Base-by-base conservation (phyloP, 495 filamentous ascomycete genomes). In the Penicillium canescens region DNA sequence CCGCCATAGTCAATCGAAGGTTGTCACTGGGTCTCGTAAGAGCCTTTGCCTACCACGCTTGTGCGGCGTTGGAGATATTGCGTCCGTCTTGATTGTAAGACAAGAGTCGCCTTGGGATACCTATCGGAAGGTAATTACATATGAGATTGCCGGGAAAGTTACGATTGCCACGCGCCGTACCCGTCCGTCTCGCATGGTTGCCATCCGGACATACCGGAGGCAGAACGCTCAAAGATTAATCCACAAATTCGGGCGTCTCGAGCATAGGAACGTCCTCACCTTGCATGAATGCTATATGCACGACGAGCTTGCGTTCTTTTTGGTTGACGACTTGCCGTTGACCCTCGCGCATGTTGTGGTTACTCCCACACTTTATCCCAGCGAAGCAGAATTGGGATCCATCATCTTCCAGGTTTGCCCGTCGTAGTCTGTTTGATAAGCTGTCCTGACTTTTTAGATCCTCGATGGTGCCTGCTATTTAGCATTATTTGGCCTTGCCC, bases 91-190 rank as follows among this genome's bases (percentile, higher is more conserved):
- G n/a, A 18, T 54, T 47, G 23, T 54, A 28, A 46, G 43, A 54
- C 36, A 46, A 14, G 51, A 54, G 35, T 54, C 24, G 6, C 51
- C 23, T 36, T 54, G 35, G 43, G 42, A 54, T 42, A 54, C 51
- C 4, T 54, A 54, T 47, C 43, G 23, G 36, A 16, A 35, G 39
- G 51, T 31, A 21, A 54, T 54, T 39, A 46, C 51, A 2, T 54
- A 54, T 34, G 34, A 54, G 34, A 40, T 39, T 42, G 42, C 51
- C 6, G 34, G 51, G 2, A 39, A 54, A 39, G 42, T 54, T 20
- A 46, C 23, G 16, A 54, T 54, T 46, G 34, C 42, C 46, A 39
- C 46, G 21, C 46, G 46, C 36, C 36, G 46, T 36, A 39, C 46
- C 18, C 46, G 46, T 21, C 51, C 42, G 12, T 46, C 42, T 46